phyloP scores from a whole-genome alignment of 768 basidiomycete species.

The Leccinum ochraceum region DNA sequence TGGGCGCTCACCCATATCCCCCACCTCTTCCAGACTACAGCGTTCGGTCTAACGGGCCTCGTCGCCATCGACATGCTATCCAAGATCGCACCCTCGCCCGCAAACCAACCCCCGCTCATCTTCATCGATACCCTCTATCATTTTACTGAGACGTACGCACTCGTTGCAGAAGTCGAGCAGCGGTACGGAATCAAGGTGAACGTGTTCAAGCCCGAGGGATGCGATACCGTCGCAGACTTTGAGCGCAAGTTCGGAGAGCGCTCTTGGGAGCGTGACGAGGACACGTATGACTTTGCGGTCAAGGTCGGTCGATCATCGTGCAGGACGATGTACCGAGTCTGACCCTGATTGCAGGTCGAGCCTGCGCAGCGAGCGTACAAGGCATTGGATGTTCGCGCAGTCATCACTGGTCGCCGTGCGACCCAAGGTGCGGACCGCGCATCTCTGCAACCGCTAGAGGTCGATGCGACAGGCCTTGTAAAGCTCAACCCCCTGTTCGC shows the following conservation, averaged over 20 bases:
- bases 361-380: slow-evolving; percentile 88
- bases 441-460: slow-evolving; percentile 80
- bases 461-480: slow-evolving; percentile 86
- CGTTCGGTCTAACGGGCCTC: slow-evolving; percentile 94
- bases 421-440: slow-evolving; percentile 91
- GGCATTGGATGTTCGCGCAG: slow-evolving; percentile 72
- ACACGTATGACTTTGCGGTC: slow-evolving; percentile 85
- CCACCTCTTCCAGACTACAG: slow-evolving; percentile 88
- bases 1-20: slow-evolving; percentile 87
- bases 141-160: slow-evolving; percentile 89
- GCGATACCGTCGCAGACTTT: slow-evolving; percentile 68
- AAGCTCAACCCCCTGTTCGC: slow-evolving; percentile 93
- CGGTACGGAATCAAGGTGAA: slow-evolving; percentile 71
- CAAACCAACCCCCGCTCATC: slow-evolving; percentile 74
- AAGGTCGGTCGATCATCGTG: slow-evolving; percentile 56
- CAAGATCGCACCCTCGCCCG: slow-evolving; percentile 58
- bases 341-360: slow-evolving; percentile 64
- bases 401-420: slow-evolving; percentile 94
- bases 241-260: slow-evolving; percentile 75
- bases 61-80: slow-evolving; percentile 95
- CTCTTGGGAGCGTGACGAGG: slow-evolving; percentile 89
- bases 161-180: slow-evolving; percentile 78
- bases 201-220: slow-evolving; percentile 78
- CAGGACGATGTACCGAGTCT: neutral
- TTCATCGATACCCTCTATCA: slow-evolving; percentile 98